Evolutionary conservation across 2,329 filamentous ascomycete genomes (phyloP).

Genomic region (Fusarium anguioides): DNA sequence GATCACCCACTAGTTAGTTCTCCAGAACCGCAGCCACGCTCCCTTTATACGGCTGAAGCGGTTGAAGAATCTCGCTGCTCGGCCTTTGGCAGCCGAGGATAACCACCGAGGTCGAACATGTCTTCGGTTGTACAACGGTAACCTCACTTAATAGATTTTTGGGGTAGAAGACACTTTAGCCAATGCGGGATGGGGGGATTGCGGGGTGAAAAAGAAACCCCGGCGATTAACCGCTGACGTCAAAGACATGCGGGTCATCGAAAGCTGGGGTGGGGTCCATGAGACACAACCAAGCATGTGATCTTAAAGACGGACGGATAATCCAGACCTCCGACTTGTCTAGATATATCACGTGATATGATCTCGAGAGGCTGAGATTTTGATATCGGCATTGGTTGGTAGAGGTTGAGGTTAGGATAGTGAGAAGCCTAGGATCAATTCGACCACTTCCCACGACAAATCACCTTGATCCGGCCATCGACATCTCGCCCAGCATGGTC

Average conservation of each 20-base stretch:
- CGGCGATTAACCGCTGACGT: conserved; percentile 48
- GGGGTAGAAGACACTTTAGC: conserved; percentile 4
- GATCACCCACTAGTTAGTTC: not conserved
- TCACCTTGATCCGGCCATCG: conserved; percentile 1
- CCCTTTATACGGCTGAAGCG: conserved; percentile 28
- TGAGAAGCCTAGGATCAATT: conserved; percentile 30
- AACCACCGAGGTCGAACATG: conserved; percentile 36
- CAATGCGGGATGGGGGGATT: conserved; percentile 7
- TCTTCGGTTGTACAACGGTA: conserved; percentile 37
- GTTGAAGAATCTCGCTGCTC: conserved; percentile 32
- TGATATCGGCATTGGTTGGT: conserved; percentile 23
- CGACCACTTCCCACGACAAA: not conserved
- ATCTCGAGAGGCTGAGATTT: conserved; percentile 42
- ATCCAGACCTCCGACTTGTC: conserved; percentile 21
- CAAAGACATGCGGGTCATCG: conserved; percentile 16
- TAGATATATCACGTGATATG: conserved; percentile 19
- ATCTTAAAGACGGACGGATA: conserved; percentile 19
- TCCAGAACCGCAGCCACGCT: conserved; percentile 8
- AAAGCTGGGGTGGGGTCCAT: conserved; percentile 21
- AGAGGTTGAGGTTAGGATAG: conserved; percentile 28
- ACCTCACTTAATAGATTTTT: conserved; percentile 19
- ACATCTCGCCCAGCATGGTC: conserved; percentile 49
- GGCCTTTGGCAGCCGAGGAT: conserved; percentile 44
- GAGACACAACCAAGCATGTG: conserved; percentile 35
- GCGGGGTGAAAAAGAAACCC: conserved; percentile 12